Evolutionary conservation across 352 stramenopile genomes (phyloP), one percentile per base, ranked within the genome.

Genomic region (Phytopythium delawarense): DNA sequence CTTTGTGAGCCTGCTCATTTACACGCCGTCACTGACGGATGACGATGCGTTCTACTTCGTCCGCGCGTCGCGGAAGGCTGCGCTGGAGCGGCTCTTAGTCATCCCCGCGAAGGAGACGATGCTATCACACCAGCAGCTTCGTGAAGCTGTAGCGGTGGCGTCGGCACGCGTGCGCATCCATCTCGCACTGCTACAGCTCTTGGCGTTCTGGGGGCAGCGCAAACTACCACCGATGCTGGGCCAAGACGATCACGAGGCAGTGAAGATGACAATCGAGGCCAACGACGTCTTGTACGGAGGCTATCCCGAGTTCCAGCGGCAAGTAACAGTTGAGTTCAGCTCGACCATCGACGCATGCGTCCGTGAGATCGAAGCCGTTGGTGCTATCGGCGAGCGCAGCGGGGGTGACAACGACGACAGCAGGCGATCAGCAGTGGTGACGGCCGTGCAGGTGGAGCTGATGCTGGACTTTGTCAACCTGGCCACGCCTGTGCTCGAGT

Each of bases 41-140:
- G 74, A 89, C 42, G 88, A 94, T 39, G 84, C 89, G 3, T 95
- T 97, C 56, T 96, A 96, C 67, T 94, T 96, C 65, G 72, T 94
- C 1, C 71, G 86, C 39, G 89, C 84, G 1, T 53, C 96, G 16
- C 69, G 70, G 0, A 94, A 91, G 63, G 87, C 87, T 15, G 61
- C 90, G 4, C 53, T 90, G 7, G 81, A 91, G 61, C 75, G 81
- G 9, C 75, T 85, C 45, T 9, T 84, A 67, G 72, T 49, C 50
- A 8, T 25, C 34, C 48, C 37, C 52, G 20, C 25, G 25, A 13
- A 45, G 20, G 45, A 12, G 25, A 56, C 54, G 20, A 23, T 57
- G 20, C 49, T 66, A 15, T 42, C 49, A 28, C 34, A 55, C 11
- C 28, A 66, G 16, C 59, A 63, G 34, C 30, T 74, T 1, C 8